These are phyloP conservation scores for Ogataea ramenticola DNA, from an alignment of 805 yeast species.

Conservation along the genomic window DNA sequence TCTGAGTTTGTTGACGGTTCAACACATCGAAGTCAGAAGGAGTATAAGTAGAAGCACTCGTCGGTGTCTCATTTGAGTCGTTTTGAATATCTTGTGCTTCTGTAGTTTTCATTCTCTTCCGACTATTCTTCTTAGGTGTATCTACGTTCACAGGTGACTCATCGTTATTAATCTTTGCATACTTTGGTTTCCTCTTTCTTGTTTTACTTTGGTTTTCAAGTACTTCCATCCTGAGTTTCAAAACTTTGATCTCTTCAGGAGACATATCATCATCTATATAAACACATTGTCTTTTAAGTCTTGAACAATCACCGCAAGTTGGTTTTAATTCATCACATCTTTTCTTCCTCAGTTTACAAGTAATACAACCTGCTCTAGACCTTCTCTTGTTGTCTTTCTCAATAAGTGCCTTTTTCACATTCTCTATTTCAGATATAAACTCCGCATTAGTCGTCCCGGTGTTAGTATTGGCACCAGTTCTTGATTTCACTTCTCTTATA, in stretches of 20 bases:
- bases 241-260: constrained; percentile 26
- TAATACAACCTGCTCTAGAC: constrained; percentile 57
- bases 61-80: too few species aligned
- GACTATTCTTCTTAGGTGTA: too few species aligned
- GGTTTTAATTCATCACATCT: constrained; percentile 47
- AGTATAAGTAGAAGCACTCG: too few species aligned
- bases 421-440: background rate
- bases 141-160: too few species aligned
- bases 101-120: too few species aligned
- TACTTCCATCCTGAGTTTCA: constrained; percentile 30
- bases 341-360: constrained; percentile 61
- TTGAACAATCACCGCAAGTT: constrained; percentile 39
- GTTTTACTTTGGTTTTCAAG: constrained; percentile 35
- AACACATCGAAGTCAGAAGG: too few species aligned
- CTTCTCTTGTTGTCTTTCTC: constrained; percentile 17
- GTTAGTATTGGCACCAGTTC: too few species aligned
- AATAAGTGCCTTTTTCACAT: background rate
- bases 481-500: too few species aligned
- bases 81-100: too few species aligned
- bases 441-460: background rate
- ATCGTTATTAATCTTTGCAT: too few species aligned
- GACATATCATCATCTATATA: constrained; percentile 42
- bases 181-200: constrained; percentile 28
- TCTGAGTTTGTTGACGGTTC: too few species aligned
- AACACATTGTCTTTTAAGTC: constrained; percentile 39